A percentile compares a stretch with the other conserved stretches of the same genome.
phyloP scores from a whole-genome alignment of 179 eudicot genomes.

The Pouteria campechiana region DNA sequence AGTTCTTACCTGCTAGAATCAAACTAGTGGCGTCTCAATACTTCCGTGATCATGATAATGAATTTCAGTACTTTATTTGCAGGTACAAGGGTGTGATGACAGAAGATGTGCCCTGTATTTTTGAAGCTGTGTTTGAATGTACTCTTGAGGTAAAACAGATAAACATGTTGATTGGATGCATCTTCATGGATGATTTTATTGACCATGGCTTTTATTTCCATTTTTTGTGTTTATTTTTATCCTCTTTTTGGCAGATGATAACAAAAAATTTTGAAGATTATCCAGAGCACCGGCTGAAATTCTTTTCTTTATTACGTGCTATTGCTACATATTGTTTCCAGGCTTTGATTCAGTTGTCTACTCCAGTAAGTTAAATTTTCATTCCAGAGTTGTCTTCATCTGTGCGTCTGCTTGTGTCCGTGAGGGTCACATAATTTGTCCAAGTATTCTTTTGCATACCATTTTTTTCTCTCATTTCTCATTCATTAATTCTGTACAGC shows the following conservation, averaged over 20 bases:
- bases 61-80: background rate
- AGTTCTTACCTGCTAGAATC: too few relatives aligned
- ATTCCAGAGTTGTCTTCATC: slow-evolving; percentile 1
- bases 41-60: too few relatives aligned
- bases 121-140: slow-evolving; percentile 95
- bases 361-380: slow-evolving; percentile 39
- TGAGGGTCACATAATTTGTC: background rate
- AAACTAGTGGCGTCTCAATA: too few relatives aligned
- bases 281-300: slow-evolving; percentile 97
- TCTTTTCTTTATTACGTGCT: slow-evolving; percentile 88
- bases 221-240: background rate
- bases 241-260: slow-evolving; percentile 53
- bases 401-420: background rate
- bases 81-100: slow-evolving; percentile 91
- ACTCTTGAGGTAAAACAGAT: slow-evolving; percentile 95
- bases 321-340: slow-evolving; percentile 92
- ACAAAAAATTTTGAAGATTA: slow-evolving; percentile 99
- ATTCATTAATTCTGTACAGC: slow-evolving; percentile 31
- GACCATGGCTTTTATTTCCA: background rate
- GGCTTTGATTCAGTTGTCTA: slow-evolving; percentile 71
- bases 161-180: background rate
- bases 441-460: background rate
- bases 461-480: background rate
- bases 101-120: slow-evolving; percentile 89
- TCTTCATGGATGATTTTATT: background rate